Percentiles rank a stretch among this genome's conserved stretches.
Conservation (phyloP, 164 flowering plant genomes). For the Nelumbo lutea region DNA sequence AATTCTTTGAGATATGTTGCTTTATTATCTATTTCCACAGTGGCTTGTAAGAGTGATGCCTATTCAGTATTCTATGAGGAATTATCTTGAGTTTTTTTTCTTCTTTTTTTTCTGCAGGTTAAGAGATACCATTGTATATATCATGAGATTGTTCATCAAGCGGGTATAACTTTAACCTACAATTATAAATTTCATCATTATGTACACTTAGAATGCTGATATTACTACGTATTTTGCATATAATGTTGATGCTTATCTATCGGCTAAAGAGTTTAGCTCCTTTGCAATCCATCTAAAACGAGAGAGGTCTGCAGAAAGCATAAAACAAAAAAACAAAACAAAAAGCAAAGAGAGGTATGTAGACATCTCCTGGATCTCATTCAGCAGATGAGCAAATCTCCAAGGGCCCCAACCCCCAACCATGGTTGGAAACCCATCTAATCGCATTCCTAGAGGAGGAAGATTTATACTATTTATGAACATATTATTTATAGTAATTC, state of each 20-base stretch:
- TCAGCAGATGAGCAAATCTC: no score
- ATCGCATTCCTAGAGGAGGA: no score
- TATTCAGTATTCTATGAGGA: not conserved
- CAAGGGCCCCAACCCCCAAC: no score
- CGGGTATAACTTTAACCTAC: constrained; percentile 41
- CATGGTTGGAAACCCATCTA: no score
- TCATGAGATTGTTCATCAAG: constrained; percentile 61
- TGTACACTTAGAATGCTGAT: not conserved
- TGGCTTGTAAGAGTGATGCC: not conserved
- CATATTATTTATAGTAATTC: no score
- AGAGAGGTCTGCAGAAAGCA: no score
- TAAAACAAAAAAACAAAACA: no score
- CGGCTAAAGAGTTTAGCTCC: not conserved
- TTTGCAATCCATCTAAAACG: no score
- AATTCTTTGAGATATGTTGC: not conserved
- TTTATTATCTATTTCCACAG: not conserved
- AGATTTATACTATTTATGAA: no score
- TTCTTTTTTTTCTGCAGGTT: constrained; percentile 41
- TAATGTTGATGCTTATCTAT: not conserved
- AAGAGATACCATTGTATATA: constrained; percentile 80
- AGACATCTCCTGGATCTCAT: no score
- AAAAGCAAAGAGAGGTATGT: no score
- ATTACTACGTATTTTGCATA: not conserved
- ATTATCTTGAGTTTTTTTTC: not conserved
- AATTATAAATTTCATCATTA: not conserved